Percentiles rank a stretch among this genome's conserved stretches.
phyloP scores from a whole-genome alignment of 257 asterid genomes.

The Linderniella brevidens region DNA sequence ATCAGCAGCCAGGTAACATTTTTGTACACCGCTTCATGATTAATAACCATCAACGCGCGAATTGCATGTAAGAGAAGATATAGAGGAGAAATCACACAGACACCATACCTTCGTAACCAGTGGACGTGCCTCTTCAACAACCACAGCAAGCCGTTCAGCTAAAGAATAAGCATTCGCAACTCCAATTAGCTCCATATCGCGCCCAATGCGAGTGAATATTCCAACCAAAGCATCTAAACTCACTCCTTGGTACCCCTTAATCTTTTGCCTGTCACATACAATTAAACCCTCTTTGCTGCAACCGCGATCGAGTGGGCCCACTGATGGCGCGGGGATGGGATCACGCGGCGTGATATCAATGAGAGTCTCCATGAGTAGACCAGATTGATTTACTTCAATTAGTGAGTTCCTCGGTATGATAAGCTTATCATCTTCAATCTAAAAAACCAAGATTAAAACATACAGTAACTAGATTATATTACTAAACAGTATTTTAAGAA shows the following conservation, averaged over 20 bases:
- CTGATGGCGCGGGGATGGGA: conserved; percentile 73
- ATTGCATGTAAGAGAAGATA: conserved; percentile 41
- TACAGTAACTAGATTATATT: not conserved
- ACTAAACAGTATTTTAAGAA: conserved; percentile 7
- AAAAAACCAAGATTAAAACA: conserved; percentile 8
- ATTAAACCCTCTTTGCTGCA: conserved; percentile 79
- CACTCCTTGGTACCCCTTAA: conserved; percentile 80
- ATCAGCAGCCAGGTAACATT: no score
- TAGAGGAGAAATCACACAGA: not conserved
- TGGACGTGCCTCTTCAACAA: conserved; percentile 75
- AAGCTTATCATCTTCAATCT: conserved; percentile 89
- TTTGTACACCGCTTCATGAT: no score
- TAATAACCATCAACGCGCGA: not conserved
- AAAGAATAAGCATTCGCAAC: conserved; percentile 50
- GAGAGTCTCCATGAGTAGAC: conserved; percentile 96
- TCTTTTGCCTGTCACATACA: conserved; percentile 78
- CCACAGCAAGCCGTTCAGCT: conserved; percentile 63
- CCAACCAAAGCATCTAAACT: conserved; percentile 97
- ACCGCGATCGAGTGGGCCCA: conserved; percentile 65
- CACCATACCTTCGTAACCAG: conserved; percentile 70
- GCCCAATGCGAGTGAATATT: conserved; percentile 91
- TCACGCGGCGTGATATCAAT: conserved; percentile 82
- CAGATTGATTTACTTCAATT: conserved; percentile 96
- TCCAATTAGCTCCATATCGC: conserved; percentile 81
- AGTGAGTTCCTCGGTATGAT: conserved; percentile 79